phyloP scores from a whole-genome alignment of 2,329 filamentous ascomycete genomes.

The Colletotrichum sp. region DNA sequence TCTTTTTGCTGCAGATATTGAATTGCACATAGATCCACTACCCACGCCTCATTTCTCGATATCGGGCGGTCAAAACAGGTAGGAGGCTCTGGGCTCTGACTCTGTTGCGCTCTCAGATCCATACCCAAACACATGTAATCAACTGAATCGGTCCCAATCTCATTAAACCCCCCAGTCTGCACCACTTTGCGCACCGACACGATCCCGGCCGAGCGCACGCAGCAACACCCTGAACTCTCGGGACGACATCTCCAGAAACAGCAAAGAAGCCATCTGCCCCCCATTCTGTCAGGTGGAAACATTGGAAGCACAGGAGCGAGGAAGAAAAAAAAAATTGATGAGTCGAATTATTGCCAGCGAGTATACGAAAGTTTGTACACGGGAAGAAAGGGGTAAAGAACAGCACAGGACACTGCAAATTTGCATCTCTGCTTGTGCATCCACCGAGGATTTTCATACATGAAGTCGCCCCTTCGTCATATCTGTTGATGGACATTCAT shows the following conservation, averaged over 20 bases:
- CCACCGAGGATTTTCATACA: neutral
- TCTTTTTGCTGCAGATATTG: neutral
- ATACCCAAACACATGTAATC: neutral
- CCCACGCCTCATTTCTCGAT: conserved; percentile 4
- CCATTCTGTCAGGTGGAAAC: neutral
- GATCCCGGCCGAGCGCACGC: neutral
- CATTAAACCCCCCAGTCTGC: conserved; percentile 8
- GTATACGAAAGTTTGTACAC: neutral
- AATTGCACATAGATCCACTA: neutral
- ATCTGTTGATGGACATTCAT: neutral
- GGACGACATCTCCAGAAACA: conserved; percentile 10
- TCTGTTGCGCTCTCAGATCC: neutral
- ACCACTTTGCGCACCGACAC: neutral
- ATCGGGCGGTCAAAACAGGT: neutral
- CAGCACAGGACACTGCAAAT: neutral
- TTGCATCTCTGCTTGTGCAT: neutral
- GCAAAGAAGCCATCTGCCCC: neutral
- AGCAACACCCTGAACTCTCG: neutral
- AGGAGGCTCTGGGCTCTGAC: neutral
- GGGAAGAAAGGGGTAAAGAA: neutral
- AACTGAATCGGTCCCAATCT: conserved; percentile 3
- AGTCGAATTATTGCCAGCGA: neutral
- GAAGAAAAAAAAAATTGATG: neutral
- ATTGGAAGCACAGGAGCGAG: neutral
- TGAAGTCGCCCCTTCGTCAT: neutral